Evolutionary conservation across 768 basidiomycete species (phyloP).

Genomic region (Boletellus ananas): DNA sequence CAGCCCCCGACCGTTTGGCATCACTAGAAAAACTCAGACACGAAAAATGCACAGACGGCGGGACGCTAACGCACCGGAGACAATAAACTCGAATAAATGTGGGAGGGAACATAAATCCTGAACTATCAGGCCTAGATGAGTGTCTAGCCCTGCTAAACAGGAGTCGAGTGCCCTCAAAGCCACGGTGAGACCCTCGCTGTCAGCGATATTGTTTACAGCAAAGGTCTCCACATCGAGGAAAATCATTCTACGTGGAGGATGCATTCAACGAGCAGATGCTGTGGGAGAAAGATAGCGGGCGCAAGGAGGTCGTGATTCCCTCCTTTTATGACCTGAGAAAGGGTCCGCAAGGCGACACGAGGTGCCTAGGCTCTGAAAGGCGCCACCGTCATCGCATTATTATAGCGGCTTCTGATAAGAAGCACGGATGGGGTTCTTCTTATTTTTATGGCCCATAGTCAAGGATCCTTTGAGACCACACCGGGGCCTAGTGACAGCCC

Average conservation of each 20-base stretch:
- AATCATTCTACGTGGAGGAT: not conserved
- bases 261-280: not conserved
- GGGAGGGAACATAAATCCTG: constrained; percentile 27
- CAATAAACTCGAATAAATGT: constrained; percentile 27
- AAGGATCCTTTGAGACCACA: too few species aligned
- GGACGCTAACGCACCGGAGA: constrained; percentile 23
- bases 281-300: not conserved
- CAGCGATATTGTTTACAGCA: constrained; percentile 14
- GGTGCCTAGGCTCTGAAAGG: too few species aligned
- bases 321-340: too few species aligned
- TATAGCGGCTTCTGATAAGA: too few species aligned
- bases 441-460: too few species aligned
- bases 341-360: too few species aligned
- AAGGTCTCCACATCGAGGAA: constrained; percentile 18
- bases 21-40: constrained; percentile 10
- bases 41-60: not conserved
- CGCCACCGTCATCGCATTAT: too few species aligned
- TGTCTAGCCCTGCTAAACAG: constrained; percentile 24
- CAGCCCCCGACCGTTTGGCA: constrained; percentile 11
- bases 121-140: constrained; percentile 21
- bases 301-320: not conserved
- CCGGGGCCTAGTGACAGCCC: too few species aligned
- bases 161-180: constrained; percentile 18
- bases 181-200: constrained; percentile 14
- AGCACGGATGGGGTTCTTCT: too few species aligned